Base-by-base conservation (phyloP, 495 filamentous ascomycete species). In the Penicillium verhagenii region DNA sequence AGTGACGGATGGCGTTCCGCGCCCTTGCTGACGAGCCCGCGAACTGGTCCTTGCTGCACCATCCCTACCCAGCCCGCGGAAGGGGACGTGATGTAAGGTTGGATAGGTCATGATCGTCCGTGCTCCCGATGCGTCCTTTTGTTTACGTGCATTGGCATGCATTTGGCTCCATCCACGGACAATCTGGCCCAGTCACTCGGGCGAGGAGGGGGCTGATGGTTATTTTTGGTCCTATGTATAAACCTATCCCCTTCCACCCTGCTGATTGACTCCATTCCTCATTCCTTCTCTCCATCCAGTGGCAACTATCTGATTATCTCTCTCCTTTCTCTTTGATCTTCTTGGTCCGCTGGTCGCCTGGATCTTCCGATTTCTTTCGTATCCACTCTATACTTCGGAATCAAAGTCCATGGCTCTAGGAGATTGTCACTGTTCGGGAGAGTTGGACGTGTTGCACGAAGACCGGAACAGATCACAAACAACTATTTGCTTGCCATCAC, bases 81-180 rank as follows among this genome's bases (percentile, higher is more conserved):
- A 69, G 65, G 65, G 63, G 64, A 68, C 58, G 60, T 55, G 62
- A 75, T 77, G 74, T 69, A 77, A 77, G 74, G 72, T 70, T 59
- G 57, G 72, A 71, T 72, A 69, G 70, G 71, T 66, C 69, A 67
- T 59, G 68, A 63, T 60, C 54, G 67, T 72, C 72, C 61, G 70
- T 75, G 71, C 71, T 54, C 56, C 46, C 52, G 37, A 40, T 45
- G 42, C 59, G 65, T 56, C 35, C 63, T 65, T 74, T 71, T 77
- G 74, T 77, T 77, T 75, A 76, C 70, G 58, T 63, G 68, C 72
- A 73, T 68, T 71, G 72, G 72, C 66, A 77, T 77, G 74, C 71
- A 67, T 65, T 66, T 53, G 58, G 47, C 48, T 39, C 56, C 47
- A 60, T 58, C 66, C 65, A 61, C 54, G 57, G 64, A 56, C n/a